phyloP scores from a whole-genome alignment of 129 eudicot genomes.

The Daucus carota region DH1_v3.0 NC_030386.2:25364501-25365000 shows the following conservation, averaged over 20 bases:
- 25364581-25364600: not conserved
- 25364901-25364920: not conserved
- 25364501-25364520: not conserved
- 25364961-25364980: constrained; percentile 70
- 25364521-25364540: not conserved
- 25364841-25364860: not conserved
- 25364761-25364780: too few species aligned
- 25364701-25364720: too few species aligned
- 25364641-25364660: not conserved
- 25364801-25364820: not conserved
- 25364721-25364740: too few species aligned
- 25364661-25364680: not conserved
- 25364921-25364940: constrained; percentile 43
- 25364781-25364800: too few species aligned
- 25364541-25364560: not conserved
- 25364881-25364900: not conserved
- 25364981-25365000: constrained; percentile 31
- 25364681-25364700: too few species aligned
- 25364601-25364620: not conserved
- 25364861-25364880: not conserved
- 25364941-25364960: constrained; percentile 61
- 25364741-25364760: too few species aligned
- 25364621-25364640: not conserved
- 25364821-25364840: not conserved
- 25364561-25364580: not conserved